A percentile compares a stretch with the other conserved stretches of the same genome.
Evolutionary conservation across 2,329 filamentous ascomycete genomes (phyloP).

Genomic region (Apiospora koreana): DNA sequence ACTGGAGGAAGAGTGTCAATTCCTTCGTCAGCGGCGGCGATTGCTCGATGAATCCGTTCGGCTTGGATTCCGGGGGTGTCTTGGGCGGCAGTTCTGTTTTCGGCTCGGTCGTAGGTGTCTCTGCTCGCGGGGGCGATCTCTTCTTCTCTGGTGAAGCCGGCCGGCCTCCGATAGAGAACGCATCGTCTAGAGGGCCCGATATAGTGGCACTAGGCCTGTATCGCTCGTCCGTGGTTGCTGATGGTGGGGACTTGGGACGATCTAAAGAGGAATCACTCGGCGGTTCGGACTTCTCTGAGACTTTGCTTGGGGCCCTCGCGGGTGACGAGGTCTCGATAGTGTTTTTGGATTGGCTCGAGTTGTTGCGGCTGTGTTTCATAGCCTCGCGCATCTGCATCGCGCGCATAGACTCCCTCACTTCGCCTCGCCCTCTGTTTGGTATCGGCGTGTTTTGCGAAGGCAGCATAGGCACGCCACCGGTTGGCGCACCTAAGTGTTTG

Average conservation of each 20-base stretch:
- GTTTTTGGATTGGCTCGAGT: constrained; percentile 43
- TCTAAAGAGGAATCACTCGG: constrained; percentile 28
- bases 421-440: constrained; percentile 78
- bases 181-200: constrained; percentile 56
- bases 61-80: constrained; percentile 48
- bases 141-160: constrained; percentile 32
- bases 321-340: constrained; percentile 63
- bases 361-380: constrained; percentile 49
- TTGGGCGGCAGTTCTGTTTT: constrained; percentile 25
- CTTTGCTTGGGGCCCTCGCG: constrained; percentile 57
- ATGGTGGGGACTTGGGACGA: constrained; percentile 44
- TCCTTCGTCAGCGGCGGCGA: constrained; percentile 80
- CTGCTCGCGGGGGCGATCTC: constrained; percentile 20
- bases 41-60: constrained; percentile 58
- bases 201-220: constrained; percentile 59
- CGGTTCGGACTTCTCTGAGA: constrained; percentile 59
- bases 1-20: constrained; percentile 90
- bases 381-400: constrained; percentile 58
- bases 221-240: constrained; percentile 69
- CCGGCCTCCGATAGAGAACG: constrained; percentile 37
- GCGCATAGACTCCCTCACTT: constrained; percentile 82
- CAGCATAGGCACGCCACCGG: constrained; percentile 83
- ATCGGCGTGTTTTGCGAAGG: constrained; percentile 81
- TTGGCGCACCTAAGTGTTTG: constrained; percentile 81
- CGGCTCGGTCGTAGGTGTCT: constrained; percentile 18